Base-by-base conservation (phyloP, 2,329 filamentous ascomycete genomes). In the Neoarthrinium moseri region DNA sequence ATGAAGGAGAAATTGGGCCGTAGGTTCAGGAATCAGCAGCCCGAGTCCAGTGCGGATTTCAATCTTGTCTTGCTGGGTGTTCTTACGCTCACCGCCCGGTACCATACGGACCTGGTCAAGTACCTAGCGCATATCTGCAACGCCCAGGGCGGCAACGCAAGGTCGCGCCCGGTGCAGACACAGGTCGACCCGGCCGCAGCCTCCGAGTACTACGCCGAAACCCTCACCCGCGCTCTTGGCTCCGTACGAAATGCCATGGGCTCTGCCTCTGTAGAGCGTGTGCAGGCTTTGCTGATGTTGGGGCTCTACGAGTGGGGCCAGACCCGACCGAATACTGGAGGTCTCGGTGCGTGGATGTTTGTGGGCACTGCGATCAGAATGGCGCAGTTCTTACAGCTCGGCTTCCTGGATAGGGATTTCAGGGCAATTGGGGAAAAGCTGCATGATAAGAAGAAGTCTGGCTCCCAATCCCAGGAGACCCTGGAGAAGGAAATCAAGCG, bases 271-370 rank as follows among this genome's bases (percentile, higher is more conserved):
- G 68, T 88, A 4, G 81, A 87, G 49, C 74, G 81, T 13, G 80
- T 83, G 1, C 84, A 89, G 53, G 82, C 84, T 1, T 74, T 83
- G 36, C 70, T 89, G 8, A 88, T 89, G 84, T 71, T 90, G 6
- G 82, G 79, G 2, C 68, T 87, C 10, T 86, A 89, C 50, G 84
- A 89, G 51, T 89, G 85, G 84, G 82, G 81, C 10, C 83, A 84
- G 60, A 75, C 77, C 7, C 69, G 75, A 5, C 66, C 67, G 4
- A 66, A 67, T 39, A 58, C 62, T 2, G 72, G 70, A 51, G 84
- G 83, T 2, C 64, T 77, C 17, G 77, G 77, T 32, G 83, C 84
- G 12, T 89, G 84, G 79, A 75, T 85, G 59, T 81, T 80, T 49
- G 72, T 89, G 23, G 83, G 83, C 11, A 68, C 82, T 6, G 84